Conservation (phyloP, 1,284 basidiomycete species). For the Ustilago xerochloae region DNA sequence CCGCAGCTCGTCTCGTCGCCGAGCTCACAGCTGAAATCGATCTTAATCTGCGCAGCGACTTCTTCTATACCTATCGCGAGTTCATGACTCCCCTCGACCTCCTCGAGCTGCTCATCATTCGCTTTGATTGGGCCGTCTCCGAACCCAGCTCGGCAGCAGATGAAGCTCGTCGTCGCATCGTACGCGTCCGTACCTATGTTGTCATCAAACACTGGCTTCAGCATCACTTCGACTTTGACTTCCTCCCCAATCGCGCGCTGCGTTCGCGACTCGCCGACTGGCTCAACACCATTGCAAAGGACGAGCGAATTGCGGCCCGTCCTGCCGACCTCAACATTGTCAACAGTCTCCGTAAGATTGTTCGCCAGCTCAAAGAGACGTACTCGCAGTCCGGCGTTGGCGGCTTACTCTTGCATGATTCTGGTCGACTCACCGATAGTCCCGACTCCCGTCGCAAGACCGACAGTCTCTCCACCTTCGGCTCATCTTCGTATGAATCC, state of each 20-base stretch:
- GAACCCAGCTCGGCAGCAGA: slow-evolving; percentile 42
- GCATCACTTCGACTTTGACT: slow-evolving; percentile 62
- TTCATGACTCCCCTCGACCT: slow-evolving; percentile 51
- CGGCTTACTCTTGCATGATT: slow-evolving; percentile 46
- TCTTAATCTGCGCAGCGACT: slow-evolving; percentile 53
- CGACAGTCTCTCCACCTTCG: slow-evolving; percentile 33
- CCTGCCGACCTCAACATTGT: slow-evolving; percentile 51
- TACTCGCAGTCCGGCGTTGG: slow-evolving; percentile 53
- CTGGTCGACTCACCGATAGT: slow-evolving; percentile 28
- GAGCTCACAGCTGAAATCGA: slow-evolving; percentile 64
- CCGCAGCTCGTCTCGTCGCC: slow-evolving; percentile 54
- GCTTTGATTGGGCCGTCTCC: slow-evolving; percentile 60
- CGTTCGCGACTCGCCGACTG: slow-evolving; percentile 51
- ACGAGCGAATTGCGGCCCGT: slow-evolving; percentile 26
- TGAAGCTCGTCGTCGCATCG: slow-evolving; percentile 56
- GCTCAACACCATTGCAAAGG: slow-evolving; percentile 53
- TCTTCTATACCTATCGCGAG: slow-evolving; percentile 62
- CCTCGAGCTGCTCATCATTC: slow-evolving; percentile 54
- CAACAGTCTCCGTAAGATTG: slow-evolving; percentile 55
- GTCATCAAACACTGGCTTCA: slow-evolving; percentile 62
- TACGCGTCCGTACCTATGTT: slow-evolving; percentile 60
- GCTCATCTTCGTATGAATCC: slow-evolving; percentile 33
- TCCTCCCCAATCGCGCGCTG: slow-evolving; percentile 52
- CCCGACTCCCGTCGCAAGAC: slow-evolving; percentile 19
- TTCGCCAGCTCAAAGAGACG: slow-evolving; percentile 53